A percentile compares a stretch with the other conserved stretches of the same genome.
These are phyloP conservation scores for Thalassiosira livingstoniorum DNA, from an alignment of 352 stramenopile genomes.

Conservation along the genomic window DNA sequence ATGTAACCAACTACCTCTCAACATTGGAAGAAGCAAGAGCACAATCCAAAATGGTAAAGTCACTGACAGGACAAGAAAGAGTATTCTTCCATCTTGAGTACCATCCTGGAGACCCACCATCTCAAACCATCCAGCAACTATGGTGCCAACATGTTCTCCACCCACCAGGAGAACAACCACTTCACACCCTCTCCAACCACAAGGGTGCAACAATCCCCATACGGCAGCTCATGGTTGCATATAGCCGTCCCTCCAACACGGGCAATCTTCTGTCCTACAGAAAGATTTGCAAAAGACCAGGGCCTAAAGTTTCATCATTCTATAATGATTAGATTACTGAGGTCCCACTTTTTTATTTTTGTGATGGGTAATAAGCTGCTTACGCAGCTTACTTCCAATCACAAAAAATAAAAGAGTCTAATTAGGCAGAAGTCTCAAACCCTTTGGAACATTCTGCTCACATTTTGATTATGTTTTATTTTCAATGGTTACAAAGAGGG, in stretches of 20 bases:
- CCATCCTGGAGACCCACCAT: no score
- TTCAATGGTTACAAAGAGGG: no score
- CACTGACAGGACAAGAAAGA: not conserved
- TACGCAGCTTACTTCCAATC: no score
- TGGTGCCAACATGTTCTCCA: not conserved
- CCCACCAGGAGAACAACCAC: not conserved
- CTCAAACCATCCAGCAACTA: slow-evolving; percentile 8
- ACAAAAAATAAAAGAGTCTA: no score
- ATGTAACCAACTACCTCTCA: no score
- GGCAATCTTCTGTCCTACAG: slow-evolving; percentile 39
- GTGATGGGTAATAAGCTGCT: no score
- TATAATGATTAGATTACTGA: slow-evolving; percentile 5
- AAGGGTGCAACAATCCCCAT: not conserved
- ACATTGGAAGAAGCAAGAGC: no score
- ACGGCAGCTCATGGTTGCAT: slow-evolving; percentile 31
- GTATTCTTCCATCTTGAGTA: slow-evolving; percentile 9
- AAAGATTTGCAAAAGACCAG: slow-evolving; percentile 28
- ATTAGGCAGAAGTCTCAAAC: no score
- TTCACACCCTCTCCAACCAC: not conserved
- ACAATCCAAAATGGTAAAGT: not conserved
- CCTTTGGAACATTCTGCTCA: no score
- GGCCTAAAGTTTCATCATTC: slow-evolving; percentile 46
- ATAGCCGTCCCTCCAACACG: slow-evolving; percentile 22
- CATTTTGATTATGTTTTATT: no score
- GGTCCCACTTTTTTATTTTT: no score